Percentiles rank a stretch among this genome's conserved stretches.
Evolutionary conservation across 805 yeast genomes (phyloP).

Genomic region (Starmerella floris): DNA sequence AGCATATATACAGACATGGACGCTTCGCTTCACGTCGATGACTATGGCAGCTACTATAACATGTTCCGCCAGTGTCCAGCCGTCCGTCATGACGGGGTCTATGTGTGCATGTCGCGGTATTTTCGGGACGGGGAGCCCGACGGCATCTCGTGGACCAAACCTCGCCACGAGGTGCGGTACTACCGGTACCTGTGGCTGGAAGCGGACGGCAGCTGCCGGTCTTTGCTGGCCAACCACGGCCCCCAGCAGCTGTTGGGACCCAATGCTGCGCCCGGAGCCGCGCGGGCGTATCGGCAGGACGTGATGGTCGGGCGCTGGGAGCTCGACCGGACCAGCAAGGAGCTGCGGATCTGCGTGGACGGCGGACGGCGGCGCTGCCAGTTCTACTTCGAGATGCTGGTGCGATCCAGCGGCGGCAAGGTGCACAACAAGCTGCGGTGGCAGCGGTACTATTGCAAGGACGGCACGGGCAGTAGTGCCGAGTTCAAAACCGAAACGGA

Average conservation of each 20-base stretch:
- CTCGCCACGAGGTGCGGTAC: conserved; percentile 73
- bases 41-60: conserved; percentile 29
- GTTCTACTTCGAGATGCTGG: conserved; percentile 50
- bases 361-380: conserved; percentile 44
- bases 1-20: conserved; percentile 12
- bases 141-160: conserved; percentile 46
- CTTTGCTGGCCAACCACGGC: conserved; percentile 56
- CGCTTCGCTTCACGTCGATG: conserved; percentile 5
- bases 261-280: background rate
- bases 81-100: conserved; percentile 67
- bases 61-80: conserved; percentile 61
- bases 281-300: conserved; percentile 3
- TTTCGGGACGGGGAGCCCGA: conserved; percentile 68
- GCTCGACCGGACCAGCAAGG: conserved; percentile 43
- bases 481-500: conserved; percentile 53
- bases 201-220: conserved; percentile 61
- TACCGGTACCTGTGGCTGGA: conserved; percentile 74
- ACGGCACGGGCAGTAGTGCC: conserved; percentile 43
- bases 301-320: conserved; percentile 30
- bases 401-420: conserved; percentile 46
- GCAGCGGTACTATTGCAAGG: conserved; percentile 47
- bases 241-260: conserved; percentile 48
- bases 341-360: conserved; percentile 34
- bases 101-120: conserved; percentile 74
- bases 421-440: conserved; percentile 62